phyloP scores from a whole-genome alignment of 108 stramenopile genomes.

The Fragilariopsis cylindrus region DNA sequence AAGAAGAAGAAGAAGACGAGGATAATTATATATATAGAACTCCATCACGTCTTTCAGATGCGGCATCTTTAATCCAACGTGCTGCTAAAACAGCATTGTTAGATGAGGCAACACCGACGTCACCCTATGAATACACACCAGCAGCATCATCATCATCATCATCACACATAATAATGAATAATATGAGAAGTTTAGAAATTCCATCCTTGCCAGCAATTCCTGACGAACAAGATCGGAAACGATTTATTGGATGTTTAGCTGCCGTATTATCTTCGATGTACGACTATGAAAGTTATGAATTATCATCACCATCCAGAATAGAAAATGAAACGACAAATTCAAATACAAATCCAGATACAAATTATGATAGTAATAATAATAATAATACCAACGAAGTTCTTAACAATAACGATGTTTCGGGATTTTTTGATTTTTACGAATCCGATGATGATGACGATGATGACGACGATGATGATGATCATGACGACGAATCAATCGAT shows the following conservation, averaged over 20 bases:
- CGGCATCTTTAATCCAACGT: constrained; percentile 47
- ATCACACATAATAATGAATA: constrained; percentile 16
- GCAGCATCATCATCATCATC: not conserved
- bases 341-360: not conserved
- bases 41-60: not conserved
- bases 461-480: constrained; percentile 14
- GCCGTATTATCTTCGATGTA: constrained; percentile 71
- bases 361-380: not conserved
- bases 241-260: constrained; percentile 75
- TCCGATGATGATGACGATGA: constrained; percentile 28
- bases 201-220: constrained; percentile 46
- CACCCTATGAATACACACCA: constrained; percentile 12
- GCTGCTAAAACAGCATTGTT: constrained; percentile 51
- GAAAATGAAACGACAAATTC: constrained; percentile 5
- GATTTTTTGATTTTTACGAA: constrained; percentile 21
- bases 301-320: constrained; percentile 10
- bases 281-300: constrained; percentile 46
- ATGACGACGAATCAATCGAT: not conserved
- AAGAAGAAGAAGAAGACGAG: too few relatives aligned
- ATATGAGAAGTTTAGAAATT: constrained; percentile 33
- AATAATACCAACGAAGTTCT: not conserved
- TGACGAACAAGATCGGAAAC: constrained; percentile 54
- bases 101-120: constrained; percentile 43
- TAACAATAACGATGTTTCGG: constrained; percentile 34
- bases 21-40: too few relatives aligned